Percentiles rank a stretch among this genome's conserved stretches.
Evolutionary conservation across 495 filamentous ascomycete genomes (phyloP).

Genomic region (Friedmanniomyces simplex): DNA sequence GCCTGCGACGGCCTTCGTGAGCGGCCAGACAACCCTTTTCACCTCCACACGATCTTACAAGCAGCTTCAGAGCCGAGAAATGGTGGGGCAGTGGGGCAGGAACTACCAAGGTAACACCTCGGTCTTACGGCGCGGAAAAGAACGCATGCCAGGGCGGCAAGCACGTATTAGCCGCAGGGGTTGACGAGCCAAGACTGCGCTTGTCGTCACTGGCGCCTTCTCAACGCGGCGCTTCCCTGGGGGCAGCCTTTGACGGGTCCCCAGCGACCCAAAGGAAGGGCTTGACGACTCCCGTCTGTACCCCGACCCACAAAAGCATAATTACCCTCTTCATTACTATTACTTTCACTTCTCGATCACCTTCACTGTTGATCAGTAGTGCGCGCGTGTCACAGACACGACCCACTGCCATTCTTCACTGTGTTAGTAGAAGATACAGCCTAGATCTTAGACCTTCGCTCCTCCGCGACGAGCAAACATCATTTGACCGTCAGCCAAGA

Average conservation of each 20-base stretch:
- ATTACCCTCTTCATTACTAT: not conserved
- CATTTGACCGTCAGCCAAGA: not conserved
- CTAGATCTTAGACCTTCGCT: not conserved
- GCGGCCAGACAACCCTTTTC: not conserved
- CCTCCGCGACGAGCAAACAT: not conserved
- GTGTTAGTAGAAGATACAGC: slow-evolving; percentile 1
- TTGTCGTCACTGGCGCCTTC: not conserved
- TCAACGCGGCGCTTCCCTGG: not conserved
- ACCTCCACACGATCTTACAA: too few relatives aligned
- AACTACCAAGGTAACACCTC: too few relatives aligned
- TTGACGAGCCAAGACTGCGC: not conserved
- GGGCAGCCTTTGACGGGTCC: not conserved
- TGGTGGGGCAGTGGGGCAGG: too few relatives aligned
- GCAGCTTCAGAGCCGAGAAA: too few relatives aligned
- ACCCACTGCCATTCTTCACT: not conserved
- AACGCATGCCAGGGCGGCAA: not conserved
- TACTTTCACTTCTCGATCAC: not conserved
- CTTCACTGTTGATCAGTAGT: not conserved
- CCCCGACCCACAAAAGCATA: not conserved
- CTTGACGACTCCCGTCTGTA: not conserved
- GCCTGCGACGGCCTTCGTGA: not conserved
- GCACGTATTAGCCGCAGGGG: not conserved
- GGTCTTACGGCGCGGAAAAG: not conserved
- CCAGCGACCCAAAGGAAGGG: not conserved
- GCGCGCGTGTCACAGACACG: not conserved